Evolutionary conservation across 1,284 basidiomycete species (phyloP), one percentile per base, ranked within the genome.

Genomic region (Hypsizygus ulmarius): DNA sequence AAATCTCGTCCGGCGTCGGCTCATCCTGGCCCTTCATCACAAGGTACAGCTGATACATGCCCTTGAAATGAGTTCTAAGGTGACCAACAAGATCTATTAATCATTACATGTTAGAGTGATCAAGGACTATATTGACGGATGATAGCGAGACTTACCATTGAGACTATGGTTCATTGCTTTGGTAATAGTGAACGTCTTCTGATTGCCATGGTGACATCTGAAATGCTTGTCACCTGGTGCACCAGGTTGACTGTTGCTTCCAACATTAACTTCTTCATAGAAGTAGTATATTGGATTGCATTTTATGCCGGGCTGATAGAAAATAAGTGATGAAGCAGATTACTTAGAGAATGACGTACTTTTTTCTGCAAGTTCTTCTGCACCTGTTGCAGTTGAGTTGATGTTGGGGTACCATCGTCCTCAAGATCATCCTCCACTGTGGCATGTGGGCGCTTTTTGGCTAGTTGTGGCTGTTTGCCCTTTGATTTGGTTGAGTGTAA

Each of bases 241-340:
- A 7, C 46, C 47, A 12, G 43, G 6, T 8, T n/a, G 27, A 12
- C 55, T 46, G 12, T 52, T 29, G 1, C 12, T 15, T 25, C 37
- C 38, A 4, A 27, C 14, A 7, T 32, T 33, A 14, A 58, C 47
- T 2, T 40, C 35, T 28, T 57, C 33, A 41, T 57, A 63, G 43
- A 63, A 63, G 12, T 37, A 36, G 47, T 61, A 58, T 16, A 62
- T 54, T 6, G 57, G 50, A 35, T 56, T 59, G 39, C 16, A 19
- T 9, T 52, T 52, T 18, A 38, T 18, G 11, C 39, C 28, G 18
- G 16, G 14, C 39, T 40, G 19, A 5, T 14, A 4, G 9, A 27
- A 8, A 3, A 40, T 40, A 1, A 40, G 39, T 28, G 27, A n/a
- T n/a, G n/a, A n/a, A n/a, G n/a, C n/a, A n/a, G n/a, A n/a, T n/a